Evolutionary conservation across 352 stramenopile genomes (phyloP).

Genomic region (Globisporangium spiculum): DNA sequence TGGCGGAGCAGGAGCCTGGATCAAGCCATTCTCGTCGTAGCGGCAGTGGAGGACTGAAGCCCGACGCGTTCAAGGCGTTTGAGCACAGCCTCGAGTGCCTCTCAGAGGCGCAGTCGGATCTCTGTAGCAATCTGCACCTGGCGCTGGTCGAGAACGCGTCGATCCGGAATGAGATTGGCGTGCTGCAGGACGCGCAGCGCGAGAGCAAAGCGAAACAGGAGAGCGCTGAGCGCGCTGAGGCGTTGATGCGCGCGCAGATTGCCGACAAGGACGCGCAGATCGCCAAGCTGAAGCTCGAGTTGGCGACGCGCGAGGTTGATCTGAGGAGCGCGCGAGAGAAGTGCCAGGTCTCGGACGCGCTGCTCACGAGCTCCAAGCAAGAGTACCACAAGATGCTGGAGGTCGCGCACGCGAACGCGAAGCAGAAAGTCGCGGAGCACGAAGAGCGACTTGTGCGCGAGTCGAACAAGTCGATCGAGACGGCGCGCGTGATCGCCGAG

Average conservation of each 20-base stretch:
- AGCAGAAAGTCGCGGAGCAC: slow-evolving; percentile 51
- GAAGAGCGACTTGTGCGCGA: slow-evolving; percentile 70
- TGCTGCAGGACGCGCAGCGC: slow-evolving; percentile 50
- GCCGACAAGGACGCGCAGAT: slow-evolving; percentile 39
- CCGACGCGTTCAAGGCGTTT: slow-evolving; percentile 31
- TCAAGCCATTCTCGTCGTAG: slow-evolving; percentile 12
- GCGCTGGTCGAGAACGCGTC: slow-evolving; percentile 76
- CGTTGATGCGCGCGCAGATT: slow-evolving; percentile 28
- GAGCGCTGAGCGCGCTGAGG: slow-evolving; percentile 29
- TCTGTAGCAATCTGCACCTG: slow-evolving; percentile 61
- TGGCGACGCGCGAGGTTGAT: slow-evolving; percentile 33
- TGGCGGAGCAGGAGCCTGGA: slow-evolving; percentile 27
- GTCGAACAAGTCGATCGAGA: slow-evolving; percentile 77
- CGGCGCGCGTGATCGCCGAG: slow-evolving; percentile 51
- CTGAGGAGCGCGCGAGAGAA: slow-evolving; percentile 32
- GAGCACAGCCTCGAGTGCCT: slow-evolving; percentile 54
- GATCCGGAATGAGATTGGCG: slow-evolving; percentile 61
- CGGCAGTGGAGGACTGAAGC: not conserved
- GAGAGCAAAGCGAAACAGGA: slow-evolving; percentile 35
- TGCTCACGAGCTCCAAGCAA: slow-evolving; percentile 29
- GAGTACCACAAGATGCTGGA: slow-evolving; percentile 49
- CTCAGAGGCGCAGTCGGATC: slow-evolving; percentile 53
- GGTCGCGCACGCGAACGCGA: slow-evolving; percentile 39
- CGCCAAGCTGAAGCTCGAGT: slow-evolving; percentile 39
- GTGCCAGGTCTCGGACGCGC: slow-evolving; percentile 35